Percentiles rank a stretch among this genome's conserved stretches.
Evolutionary conservation across 2,329 filamentous ascomycete genomes (phyloP).

Genomic region (Nakataea oryzae): DNA sequence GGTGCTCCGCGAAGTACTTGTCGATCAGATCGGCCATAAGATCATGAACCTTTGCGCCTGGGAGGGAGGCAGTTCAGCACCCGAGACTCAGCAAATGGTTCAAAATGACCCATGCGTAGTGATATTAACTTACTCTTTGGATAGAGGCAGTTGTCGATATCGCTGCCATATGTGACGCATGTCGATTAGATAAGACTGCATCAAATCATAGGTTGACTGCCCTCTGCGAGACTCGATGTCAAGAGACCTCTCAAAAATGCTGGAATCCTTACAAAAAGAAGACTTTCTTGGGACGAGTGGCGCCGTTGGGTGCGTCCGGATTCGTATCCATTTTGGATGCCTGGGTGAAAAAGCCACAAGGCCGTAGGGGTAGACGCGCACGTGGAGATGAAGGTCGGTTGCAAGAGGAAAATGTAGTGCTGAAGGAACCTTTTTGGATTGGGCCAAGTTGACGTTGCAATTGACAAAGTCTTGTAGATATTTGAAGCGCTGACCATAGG

Average conservation of each 20-base stretch:
- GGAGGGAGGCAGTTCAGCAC: neutral
- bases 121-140: slow-evolving; percentile 52
- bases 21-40: slow-evolving; percentile 79
- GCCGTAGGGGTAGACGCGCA: neutral
- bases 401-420: neutral
- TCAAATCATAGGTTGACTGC: neutral
- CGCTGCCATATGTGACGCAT: slow-evolving; percentile 52
- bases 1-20: slow-evolving; percentile 53
- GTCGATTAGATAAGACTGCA: neutral
- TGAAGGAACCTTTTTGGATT: neutral
- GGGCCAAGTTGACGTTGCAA: neutral
- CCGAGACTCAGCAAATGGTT: too few species aligned
- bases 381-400: neutral
- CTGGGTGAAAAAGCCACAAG: neutral
- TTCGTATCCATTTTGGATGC: neutral
- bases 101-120: neutral
- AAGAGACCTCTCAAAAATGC: too few species aligned
- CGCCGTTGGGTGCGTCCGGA: neutral
- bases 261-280: slow-evolving; percentile 33
- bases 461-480: neutral
- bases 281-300: slow-evolving; percentile 16
- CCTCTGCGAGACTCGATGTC: too few species aligned
- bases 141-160: slow-evolving; percentile 98
- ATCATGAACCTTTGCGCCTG: slow-evolving; percentile 72
- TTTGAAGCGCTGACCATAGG: neutral